phyloP scores from a whole-genome alignment of 1,284 basidiomycete genomes.

The Trametes hirsuta region DNA sequence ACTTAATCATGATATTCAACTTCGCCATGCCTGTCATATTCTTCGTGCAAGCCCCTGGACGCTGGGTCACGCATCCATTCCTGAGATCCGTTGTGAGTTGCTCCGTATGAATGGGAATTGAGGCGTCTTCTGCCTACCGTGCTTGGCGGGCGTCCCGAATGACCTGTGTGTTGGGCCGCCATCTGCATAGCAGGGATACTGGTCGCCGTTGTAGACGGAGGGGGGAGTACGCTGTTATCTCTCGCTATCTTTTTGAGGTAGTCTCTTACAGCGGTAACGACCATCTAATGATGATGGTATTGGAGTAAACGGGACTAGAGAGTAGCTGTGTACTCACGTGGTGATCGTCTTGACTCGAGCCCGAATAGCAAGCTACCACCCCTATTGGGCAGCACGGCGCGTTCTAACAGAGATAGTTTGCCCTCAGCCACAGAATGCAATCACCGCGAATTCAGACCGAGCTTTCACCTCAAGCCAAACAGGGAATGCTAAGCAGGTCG shows the following conservation, averaged over 20 bases:
- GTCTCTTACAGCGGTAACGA: slow-evolving; percentile 67
- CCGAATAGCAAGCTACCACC: slow-evolving; percentile 80
- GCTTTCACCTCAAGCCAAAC: slow-evolving; percentile 74
- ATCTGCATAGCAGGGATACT: slow-evolving; percentile 22
- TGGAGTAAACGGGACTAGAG: neutral
- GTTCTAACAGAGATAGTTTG: slow-evolving; percentile 50
- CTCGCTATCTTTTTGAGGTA: slow-evolving; percentile 64
- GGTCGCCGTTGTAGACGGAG: slow-evolving; percentile 27
- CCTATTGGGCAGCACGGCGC: slow-evolving; percentile 82
- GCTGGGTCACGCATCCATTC: slow-evolving; percentile 24
- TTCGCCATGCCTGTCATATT: slow-evolving; percentile 22
- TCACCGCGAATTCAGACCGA: neutral
- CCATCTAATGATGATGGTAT: slow-evolving; percentile 47
- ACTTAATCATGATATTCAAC: slow-evolving; percentile 26
- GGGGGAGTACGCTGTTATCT: slow-evolving; percentile 34
- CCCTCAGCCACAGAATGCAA: neutral
- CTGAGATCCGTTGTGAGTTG: slow-evolving; percentile 18
- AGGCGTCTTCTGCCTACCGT: slow-evolving; percentile 26
- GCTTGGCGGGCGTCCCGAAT: slow-evolving; percentile 19
- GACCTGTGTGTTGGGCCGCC: slow-evolving; percentile 9
- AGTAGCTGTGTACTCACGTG: slow-evolving; percentile 48
- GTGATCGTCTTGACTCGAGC: slow-evolving; percentile 79
- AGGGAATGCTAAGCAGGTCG: slow-evolving; percentile 64
- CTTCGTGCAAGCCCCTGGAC: slow-evolving; percentile 15
- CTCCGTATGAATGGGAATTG: slow-evolving; percentile 17